Conservation (phyloP, 176 grass and related monocot genomes). For the Zoysia pacifica region DNA sequence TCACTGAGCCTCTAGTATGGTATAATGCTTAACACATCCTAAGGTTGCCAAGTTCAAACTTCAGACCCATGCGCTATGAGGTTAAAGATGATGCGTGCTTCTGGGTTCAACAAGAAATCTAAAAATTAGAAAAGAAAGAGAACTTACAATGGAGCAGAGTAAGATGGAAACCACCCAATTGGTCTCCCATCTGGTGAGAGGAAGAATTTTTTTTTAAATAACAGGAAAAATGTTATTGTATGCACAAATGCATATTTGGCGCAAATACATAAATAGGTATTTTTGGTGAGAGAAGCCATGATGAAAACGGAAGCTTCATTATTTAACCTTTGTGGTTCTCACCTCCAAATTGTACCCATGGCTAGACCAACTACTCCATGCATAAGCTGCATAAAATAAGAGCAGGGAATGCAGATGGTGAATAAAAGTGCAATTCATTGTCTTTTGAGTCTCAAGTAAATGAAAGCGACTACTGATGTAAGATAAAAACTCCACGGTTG, state of each 20-base stretch:
- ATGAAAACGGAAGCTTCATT: slow-evolving; percentile 25
- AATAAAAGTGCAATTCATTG: not conserved
- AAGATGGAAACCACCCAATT: slow-evolving; percentile 82
- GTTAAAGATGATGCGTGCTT: not conserved
- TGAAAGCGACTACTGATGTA: not conserved
- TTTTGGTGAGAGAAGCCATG: slow-evolving; percentile 21
- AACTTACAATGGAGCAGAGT: slow-evolving; percentile 78
- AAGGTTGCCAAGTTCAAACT: not conserved
- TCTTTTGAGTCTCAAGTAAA: slow-evolving; percentile 16
- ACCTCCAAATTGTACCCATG: slow-evolving; percentile 97
- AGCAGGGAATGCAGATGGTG: slow-evolving; percentile 4
- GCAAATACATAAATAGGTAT: slow-evolving; percentile 19
- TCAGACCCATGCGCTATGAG: not conserved
- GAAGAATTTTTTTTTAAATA: not conserved
- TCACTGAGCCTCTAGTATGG: not conserved
- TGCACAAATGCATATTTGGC: slow-evolving; percentile 10
- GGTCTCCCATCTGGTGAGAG: slow-evolving; percentile 55
- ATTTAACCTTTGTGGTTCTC: slow-evolving; percentile 36
- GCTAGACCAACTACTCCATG: slow-evolving; percentile 88
- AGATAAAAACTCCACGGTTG: not conserved
- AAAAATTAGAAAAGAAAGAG: slow-evolving; percentile 23
- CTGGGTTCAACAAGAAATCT: slow-evolving; percentile 22
- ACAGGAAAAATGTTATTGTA: slow-evolving; percentile 5
- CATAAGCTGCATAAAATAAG: slow-evolving; percentile 71
- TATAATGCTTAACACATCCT: not conserved